Evolutionary conservation across 2,329 filamentous ascomycete genomes (phyloP), one percentile per base, ranked within the genome.

Genomic region (Emericellopsis atlantica): DNA sequence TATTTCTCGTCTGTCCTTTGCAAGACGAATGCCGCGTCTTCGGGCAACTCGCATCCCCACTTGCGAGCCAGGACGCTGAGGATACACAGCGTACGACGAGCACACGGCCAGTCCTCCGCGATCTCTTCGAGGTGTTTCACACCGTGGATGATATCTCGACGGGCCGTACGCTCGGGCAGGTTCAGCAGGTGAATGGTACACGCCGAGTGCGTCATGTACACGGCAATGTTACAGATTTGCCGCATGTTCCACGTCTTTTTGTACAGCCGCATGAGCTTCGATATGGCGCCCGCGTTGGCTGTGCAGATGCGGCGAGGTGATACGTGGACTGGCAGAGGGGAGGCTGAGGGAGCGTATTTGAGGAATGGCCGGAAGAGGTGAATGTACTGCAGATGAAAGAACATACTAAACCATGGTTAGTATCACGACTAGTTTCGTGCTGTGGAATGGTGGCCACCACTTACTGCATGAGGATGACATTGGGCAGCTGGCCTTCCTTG

Each of bases 131-230:
- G 74, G 47, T 95, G 86, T 53, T 86, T 90, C 35, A 95, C 73
- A 1, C 90, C 88, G 51, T 95, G 89, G 5, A 85, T 82, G 34
- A 98, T 85, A 58, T 96, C 90, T 50, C 90, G 71, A 52, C 79
- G 82, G 5, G 92, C 87, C 24, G 85, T 92, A 63, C 92, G 95
- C 50, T 95, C 89, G 0, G 89, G 89, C 2, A 96, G 67, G 49
- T 95, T 95, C 31, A 98, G 76, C 16, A 98, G 66, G 53, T 96
- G 92, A 32, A 96, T 93, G 0, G 88, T 95, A 56, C 88, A 95
- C 24, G 92, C 89, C 5, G 87, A 92, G 58, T 96, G 90, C 0
- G 84, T 74, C 62, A 96, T 95, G 59, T 98, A 98, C 1, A 96
- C 88, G 4, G 84, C 89, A 51, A 96, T 87, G 54, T 96, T 96